Percentiles rank a stretch among this genome's conserved stretches.
These are phyloP conservation scores for Adansonia grandidieri DNA, from an alignment of 441 rosid species.

Conservation along the genomic window DNA sequence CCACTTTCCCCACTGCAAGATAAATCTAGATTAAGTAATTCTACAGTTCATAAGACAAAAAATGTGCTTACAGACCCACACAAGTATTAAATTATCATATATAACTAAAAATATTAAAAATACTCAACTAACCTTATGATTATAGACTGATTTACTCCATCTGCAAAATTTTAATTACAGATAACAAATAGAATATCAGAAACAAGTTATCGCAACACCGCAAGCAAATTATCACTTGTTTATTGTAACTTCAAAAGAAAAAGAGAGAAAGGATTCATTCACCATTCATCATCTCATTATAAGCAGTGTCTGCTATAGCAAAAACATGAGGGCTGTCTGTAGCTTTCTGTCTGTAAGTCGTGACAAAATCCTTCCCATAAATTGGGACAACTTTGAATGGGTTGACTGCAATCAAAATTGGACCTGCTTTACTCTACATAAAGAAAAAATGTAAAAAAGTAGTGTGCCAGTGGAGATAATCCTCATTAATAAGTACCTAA, in stretches of 20 bases:
- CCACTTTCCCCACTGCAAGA: constrained; percentile 96
- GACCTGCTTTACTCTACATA: constrained; percentile 90
- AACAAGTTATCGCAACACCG: constrained; percentile 15
- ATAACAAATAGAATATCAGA: constrained; percentile 30
- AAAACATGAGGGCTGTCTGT: constrained; percentile 80
- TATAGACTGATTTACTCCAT: constrained; percentile 69
- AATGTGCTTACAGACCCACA: constrained; percentile 19
- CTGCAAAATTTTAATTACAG: constrained; percentile 34
- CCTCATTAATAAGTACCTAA: constrained; percentile 8
- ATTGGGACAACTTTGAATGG: constrained; percentile 73
- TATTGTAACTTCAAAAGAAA: constrained; percentile 14
- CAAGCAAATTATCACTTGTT: constrained; percentile 3
- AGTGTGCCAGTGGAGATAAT: constrained; percentile 24
- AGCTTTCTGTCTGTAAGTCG: constrained; percentile 65
- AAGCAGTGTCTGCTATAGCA: constrained; percentile 81
- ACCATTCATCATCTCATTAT: constrained; percentile 94
- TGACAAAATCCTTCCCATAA: constrained; percentile 65
- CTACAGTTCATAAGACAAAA: constrained; percentile 16
- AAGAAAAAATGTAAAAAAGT: constrained; percentile 32
- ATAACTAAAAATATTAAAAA: not conserved
- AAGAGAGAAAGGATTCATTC: constrained; percentile 25
- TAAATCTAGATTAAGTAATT: constrained; percentile 15
- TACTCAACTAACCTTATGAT: constrained; percentile 65
- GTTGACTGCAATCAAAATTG: constrained; percentile 83
- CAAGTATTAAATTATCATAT: constrained; percentile 10